phyloP scores from a whole-genome alignment of 2,329 filamentous ascomycete genomes.

The Leptographium radiaticola region DNA sequence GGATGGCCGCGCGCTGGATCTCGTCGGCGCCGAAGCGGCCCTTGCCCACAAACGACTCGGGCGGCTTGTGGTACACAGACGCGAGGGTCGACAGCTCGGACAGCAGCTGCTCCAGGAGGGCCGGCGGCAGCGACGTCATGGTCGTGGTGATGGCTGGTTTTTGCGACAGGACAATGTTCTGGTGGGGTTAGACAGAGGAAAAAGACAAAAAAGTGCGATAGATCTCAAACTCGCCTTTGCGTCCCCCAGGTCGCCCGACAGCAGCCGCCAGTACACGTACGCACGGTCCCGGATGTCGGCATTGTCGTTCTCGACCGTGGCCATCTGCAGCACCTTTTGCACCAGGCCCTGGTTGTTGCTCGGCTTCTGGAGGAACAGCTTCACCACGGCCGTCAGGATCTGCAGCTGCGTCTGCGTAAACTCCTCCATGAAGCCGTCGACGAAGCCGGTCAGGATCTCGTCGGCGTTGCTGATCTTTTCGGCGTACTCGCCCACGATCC shows the following conservation, averaged over 20 bases:
- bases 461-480: conserved; percentile 99
- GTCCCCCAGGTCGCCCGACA: conserved; percentile 82
- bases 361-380: conserved; percentile 94
- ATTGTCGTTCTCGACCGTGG: conserved; percentile 92
- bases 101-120: conserved; percentile 80
- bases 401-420: conserved; percentile 98
- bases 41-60: conserved; percentile 94
- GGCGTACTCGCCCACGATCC: conserved; percentile 98
- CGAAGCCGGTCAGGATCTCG: conserved; percentile 81
- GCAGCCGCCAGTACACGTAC: conserved; percentile 94
- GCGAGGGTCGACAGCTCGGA: conserved; percentile 85
- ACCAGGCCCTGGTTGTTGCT: conserved; percentile 83
- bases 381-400: conserved; percentile 92
- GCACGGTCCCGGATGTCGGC: conserved; percentile 93
- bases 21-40: conserved; percentile 88
- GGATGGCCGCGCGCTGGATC: conserved; percentile 88
- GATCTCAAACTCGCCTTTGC: conserved; percentile 72
- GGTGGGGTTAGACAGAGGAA: conserved; percentile 1
- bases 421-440: conserved; percentile 89
- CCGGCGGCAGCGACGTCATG: conserved; percentile 74
- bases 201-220: too few relatives aligned
- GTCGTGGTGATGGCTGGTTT: conserved; percentile 92
- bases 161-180: conserved; percentile 82
- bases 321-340: conserved; percentile 84
- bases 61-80: conserved; percentile 96